Evolutionary conservation across 148 eudicot species (phyloP), one percentile per base, ranked within the genome.

Genomic region (Euryodendron excelsum): DNA sequence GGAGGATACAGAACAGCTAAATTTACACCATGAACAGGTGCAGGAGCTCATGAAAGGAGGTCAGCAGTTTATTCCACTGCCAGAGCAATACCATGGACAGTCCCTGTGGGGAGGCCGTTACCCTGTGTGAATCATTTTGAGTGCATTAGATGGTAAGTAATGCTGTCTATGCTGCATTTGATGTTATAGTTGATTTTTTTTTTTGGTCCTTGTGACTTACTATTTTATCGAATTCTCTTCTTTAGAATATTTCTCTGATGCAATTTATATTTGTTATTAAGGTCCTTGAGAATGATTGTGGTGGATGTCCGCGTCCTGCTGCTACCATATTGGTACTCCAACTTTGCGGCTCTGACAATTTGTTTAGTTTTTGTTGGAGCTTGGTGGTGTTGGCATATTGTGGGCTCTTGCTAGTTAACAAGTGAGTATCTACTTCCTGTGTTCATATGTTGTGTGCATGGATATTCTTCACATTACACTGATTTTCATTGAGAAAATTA

Each of bases 21-120:
- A 84, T 79, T 81, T 78, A 44, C 79, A 65, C 33, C 83, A 78
- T 33, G 83, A 76, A 28, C 85, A 77, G 55, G 87, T 78, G 27
- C 87, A 82, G 79, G 81, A 83, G 59, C 37, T 41, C 63, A 55
- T 77, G 74, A 68, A 74, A 61, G 86, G 88, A 77, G 77, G 79
- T 77, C 82, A 82, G 82, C 90, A 83, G 81, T 87, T 78, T 77
- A 78, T 73, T 68, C 80, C 79, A 79, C 83, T 80, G 34, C 53
- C 88, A 15, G 90, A 84, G 56, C 82, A 88, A 41, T 59, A 81
- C 67, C 89, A 84, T 72, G 88, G 87, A 73, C 85, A 86, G 77
- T 79, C 89, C 62, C 59, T 77, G 74, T 90, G 89, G 89, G 79
- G 52, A n/a, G 89, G 86, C 76, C 88, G 75, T 20, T 80, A 82